Evolutionary conservation across 257 asterid species (phyloP), one percentile per base, ranked within the genome.

Genomic region (Datura wrightii): DNA sequence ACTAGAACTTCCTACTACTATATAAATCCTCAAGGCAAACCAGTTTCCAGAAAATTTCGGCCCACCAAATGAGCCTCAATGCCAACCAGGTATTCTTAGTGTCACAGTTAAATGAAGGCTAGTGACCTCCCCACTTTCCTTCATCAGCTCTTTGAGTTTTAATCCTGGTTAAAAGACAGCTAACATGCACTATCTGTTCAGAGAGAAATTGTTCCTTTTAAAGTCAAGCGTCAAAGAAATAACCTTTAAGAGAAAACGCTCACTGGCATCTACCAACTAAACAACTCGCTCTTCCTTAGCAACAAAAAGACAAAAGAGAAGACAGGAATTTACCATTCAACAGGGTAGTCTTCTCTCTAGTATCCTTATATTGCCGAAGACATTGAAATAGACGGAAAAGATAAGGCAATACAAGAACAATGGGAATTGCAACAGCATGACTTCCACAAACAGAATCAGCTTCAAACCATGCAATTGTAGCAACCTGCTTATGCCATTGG

Each of bases 391-490:
- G 87, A 18, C 99, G 98, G 80, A 97, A 97, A 83, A 95, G 87
- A 83, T 95, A 97, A 67, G 99, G 99, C 90, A 97, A 88, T 83
- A 97, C 97, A 36, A 95, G 99, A 88, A 92, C 96, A 53, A 91
- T 86, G 48, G 99, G 98, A 72, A 97, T 95, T 34, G 97, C 97
- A 89, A 94, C 91, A 88, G 99, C 86, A 90, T 97, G 98, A 92
- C 99, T 97, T 80, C 99, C 99, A 89, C 99, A 95, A 84, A 97
- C 92, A 85, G 99, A 95, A 86, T 95, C 98, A 13, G 99, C 99
- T 88, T 97, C 99, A 90, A 97, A 95, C 99, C 99, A 97, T 71
- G 99, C 99, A 82, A 97, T 97, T 50, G 99, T 94, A 62, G 99
- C 99, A 85, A 95, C 99, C 99, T 97, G 92, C 92, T 90, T 58